Evolutionary conservation across 2,329 filamentous ascomycete species (phyloP), one percentile per base, ranked within the genome.

Genomic region (Clarireedia homoeocarpa): DNA sequence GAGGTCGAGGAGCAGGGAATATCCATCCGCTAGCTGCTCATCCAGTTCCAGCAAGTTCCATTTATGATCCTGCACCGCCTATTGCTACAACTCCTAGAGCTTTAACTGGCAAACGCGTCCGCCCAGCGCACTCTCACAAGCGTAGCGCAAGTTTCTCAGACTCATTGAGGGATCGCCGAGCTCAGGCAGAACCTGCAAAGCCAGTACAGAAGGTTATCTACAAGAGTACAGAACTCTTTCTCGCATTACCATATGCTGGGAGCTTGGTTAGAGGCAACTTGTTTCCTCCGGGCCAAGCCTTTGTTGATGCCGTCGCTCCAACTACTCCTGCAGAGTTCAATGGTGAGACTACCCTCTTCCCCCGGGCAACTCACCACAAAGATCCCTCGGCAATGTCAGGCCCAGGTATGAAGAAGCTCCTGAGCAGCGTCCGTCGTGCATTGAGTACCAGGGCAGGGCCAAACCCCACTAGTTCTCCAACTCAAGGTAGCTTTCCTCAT

Each of bases 61-160:
- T 76, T 2, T 75, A 78, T 57, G 75, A 73, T 36, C 71, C 69
- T 17, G 65, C 72, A 2, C 78, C 77, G 7, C 77, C 76, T 4
- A 72, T 84, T 47, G 82, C 83, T 5, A 76, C 76, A 9, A 84
- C 81, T 3, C 82, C 83, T 4, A 79, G 77, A 55, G 72, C 80
- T 1, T 70, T 85, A 2, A 74, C 77, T 10, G 81, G 80, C 55
- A 85, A 85, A 66, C 77, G 80, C 15, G 75, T 81, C 6, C 78
- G 82, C 15, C 78, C 82, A 20, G 72, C 73, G 12, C 78, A 80
- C 60, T 70, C 75, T 2, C 91, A 96, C 71, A 91, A 90, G 70
- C 84, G 91, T 23, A 95, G 89, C 67, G 90, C 86, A 50, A 96
- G 91, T 69, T 86, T 94, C 64, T 89, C 88, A 0, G 89, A 96